Base-by-base conservation (phyloP, 805 yeast species). In the Grigorovia transvaalensis region DNA sequence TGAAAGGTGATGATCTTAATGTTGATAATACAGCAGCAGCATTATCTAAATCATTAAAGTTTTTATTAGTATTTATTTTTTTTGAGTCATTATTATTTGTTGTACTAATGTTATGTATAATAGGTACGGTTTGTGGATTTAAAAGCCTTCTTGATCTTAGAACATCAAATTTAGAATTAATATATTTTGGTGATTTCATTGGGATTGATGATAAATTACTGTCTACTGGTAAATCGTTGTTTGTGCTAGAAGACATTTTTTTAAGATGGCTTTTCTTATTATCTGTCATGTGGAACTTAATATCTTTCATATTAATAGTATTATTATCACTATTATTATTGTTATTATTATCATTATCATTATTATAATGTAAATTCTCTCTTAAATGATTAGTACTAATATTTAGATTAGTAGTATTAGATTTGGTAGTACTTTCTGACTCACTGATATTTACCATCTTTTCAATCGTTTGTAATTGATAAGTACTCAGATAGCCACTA, bases 1-100 rank as follows among this genome's bases (percentile, higher is more conserved):
- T 56, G 46, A 59, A 65, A 4, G 70, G 70, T 2, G 70, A 65
- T 12, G 70, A 66, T 51, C 69, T 58, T 66, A 66, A 60, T 44
- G 59, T 64, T 2, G 69, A 65, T 33, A 66, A 50, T 2, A 64
- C 68, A 1, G 64, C 67, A 4, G 68, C 70, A 0, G 70, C 70
- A 18, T 58, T 57, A 17, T 64, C 69, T 48, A 63, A 52, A 46
- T 64, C 67, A 17, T 60, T 63, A 38, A 55, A 59, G 2, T 56
- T 49, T 40, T 45, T 47, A n/a, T 27, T 18, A 29, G 29, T 17
- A 9, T 40, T 17, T 19, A 6, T 27, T 27, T 45, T 20, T 15
- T 11, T 40, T 29, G n/a, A 9, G 19, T 45, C 17, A 38, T 2
- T 48, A 29, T 43, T n/a, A 9, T 23, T 41, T 27, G 33, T 23